Conservation (phyloP, 129 eudicot genomes). For the Centrapalus pauciflorus region DNA sequence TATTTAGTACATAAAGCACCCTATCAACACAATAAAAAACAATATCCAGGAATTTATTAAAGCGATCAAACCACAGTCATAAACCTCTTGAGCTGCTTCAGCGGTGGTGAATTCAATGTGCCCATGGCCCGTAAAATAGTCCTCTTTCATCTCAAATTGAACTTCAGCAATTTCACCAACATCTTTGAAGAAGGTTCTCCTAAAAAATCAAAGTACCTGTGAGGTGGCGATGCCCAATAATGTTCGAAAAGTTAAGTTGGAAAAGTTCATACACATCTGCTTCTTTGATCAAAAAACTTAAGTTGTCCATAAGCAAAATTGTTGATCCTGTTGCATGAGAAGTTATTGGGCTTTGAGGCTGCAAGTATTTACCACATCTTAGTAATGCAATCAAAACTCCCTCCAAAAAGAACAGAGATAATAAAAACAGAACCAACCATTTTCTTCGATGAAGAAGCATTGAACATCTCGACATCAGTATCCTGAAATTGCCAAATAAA, state of each 20-base stretch:
- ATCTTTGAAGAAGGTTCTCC: slow-evolving; percentile 49
- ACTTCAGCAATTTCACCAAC: slow-evolving; percentile 55
- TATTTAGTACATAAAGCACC: neutral
- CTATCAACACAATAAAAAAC: neutral
- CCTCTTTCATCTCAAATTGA: slow-evolving; percentile 46
- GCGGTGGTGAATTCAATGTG: slow-evolving; percentile 66
- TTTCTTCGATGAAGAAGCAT: slow-evolving; percentile 30
- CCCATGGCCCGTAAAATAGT: slow-evolving; percentile 60
- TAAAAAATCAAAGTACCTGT: slow-evolving; percentile 18
- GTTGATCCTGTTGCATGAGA: slow-evolving; percentile 53
- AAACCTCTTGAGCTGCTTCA: slow-evolving; percentile 68
- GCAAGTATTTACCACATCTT: slow-evolving; percentile 11
- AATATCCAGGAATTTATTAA: neutral
- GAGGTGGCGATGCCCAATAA: neutral
- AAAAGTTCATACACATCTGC: slow-evolving; percentile 53
- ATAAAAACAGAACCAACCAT: slow-evolving; percentile 23
- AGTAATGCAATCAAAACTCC: neutral
- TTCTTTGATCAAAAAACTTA: slow-evolving; percentile 39
- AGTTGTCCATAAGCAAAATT: slow-evolving; percentile 65
- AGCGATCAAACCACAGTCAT: neutral
- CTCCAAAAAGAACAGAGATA: neutral
- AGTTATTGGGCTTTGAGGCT: slow-evolving; percentile 52
- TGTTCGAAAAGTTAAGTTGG: neutral
- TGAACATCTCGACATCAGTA: slow-evolving; percentile 42
- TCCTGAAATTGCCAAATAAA: slow-evolving; percentile 23